phyloP scores from a whole-genome alignment of 306 rosid species.

The Hylodesmum podocarpum region DNA sequence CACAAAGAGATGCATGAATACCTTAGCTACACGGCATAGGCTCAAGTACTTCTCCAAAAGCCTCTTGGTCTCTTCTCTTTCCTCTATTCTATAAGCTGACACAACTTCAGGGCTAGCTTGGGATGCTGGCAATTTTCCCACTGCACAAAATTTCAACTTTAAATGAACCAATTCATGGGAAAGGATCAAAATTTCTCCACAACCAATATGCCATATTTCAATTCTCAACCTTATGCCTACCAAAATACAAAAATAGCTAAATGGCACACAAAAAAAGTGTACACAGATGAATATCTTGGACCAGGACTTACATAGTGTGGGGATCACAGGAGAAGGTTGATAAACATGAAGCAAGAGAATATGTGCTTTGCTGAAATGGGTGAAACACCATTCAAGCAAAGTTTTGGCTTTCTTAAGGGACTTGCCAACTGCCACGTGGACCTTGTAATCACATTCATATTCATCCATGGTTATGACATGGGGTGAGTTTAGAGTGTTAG shows the following conservation, averaged over 20 bases:
- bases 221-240: neutral
- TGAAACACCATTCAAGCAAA: conserved; percentile 67
- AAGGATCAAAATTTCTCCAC: neutral
- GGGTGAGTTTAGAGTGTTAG: neutral
- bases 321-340: conserved; percentile 67
- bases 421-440: conserved; percentile 72
- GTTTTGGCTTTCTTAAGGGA: conserved; percentile 47
- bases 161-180: conserved; percentile 8
- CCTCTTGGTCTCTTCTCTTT: conserved; percentile 50
- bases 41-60: conserved; percentile 52
- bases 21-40: conserved; percentile 60
- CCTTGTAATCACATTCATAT: conserved; percentile 35
- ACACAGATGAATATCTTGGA: neutral
- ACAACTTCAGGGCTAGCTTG: conserved; percentile 61
- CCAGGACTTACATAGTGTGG: conserved; percentile 57
- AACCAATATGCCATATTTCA: neutral
- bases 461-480: conserved; percentile 25
- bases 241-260: neutral
- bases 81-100: conserved; percentile 58
- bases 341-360: conserved; percentile 65
- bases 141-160: conserved; percentile 46
- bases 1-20: conserved; percentile 1
- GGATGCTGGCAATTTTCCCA: conserved; percentile 77
- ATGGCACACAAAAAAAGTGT: neutral
- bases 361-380: conserved; percentile 38